Evolutionary conservation across 108 stramenopile genomes (phyloP).

Genomic region (Cyclostephanos invisitatus): DNA sequence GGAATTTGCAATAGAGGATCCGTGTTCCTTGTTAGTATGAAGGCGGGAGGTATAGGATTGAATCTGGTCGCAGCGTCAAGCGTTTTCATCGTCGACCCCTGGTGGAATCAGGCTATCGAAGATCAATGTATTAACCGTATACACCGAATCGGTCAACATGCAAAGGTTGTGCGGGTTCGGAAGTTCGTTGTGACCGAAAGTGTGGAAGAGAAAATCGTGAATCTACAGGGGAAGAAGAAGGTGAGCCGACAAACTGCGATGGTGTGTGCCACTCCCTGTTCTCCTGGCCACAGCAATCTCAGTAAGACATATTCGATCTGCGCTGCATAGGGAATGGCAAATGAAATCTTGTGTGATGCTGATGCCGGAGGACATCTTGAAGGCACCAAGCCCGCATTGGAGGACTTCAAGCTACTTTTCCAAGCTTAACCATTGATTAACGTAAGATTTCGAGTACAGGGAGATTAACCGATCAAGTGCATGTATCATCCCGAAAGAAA

Average conservation of each 20-base stretch:
- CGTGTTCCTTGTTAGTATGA: constrained; percentile 81
- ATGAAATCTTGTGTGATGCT: constrained; percentile 51
- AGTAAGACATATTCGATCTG: not conserved
- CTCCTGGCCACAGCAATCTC: not conserved
- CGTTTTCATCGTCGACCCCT: constrained; percentile 84
- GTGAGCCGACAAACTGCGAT: constrained; percentile 2
- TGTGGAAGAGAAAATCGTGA: constrained; percentile 84
- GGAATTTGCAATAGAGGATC: constrained; percentile 45
- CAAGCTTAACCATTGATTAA: too few relatives aligned
- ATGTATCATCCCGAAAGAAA: too few relatives aligned
- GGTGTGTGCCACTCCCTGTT: not conserved
- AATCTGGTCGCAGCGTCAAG: constrained; percentile 75
- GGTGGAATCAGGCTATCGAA: constrained; percentile 86
- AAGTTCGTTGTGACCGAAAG: constrained; percentile 78
- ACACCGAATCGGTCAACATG: constrained; percentile 86
- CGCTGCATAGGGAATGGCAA: constrained; percentile 56
- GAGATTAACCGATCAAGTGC: too few relatives aligned
- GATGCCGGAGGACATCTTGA: constrained; percentile 24
- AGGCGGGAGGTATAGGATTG: constrained; percentile 81
- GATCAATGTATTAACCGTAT: constrained; percentile 80
- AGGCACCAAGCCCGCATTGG: constrained; percentile 64
- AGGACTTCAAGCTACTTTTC: constrained; percentile 74
- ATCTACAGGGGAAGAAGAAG: constrained; percentile 76
- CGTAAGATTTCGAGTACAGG: too few relatives aligned
- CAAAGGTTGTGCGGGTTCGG: constrained; percentile 69